These are phyloP conservation scores for Echium plantagineum DNA, from an alignment of 257 asterid genomes.

Conservation along the genomic window DNA sequence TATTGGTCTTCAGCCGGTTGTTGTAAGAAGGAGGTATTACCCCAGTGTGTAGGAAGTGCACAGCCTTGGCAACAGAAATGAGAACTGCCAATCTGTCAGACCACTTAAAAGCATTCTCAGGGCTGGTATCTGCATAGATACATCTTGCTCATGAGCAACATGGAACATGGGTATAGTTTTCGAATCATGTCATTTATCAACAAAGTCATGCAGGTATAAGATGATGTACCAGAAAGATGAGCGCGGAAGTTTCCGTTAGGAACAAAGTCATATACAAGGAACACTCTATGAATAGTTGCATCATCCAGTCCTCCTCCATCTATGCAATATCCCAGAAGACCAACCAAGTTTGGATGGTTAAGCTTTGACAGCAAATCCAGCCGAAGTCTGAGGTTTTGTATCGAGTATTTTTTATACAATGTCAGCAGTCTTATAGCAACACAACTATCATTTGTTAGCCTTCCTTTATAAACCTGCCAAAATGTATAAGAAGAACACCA, in stretches of 20 bases:
- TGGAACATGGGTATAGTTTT: slow-evolving; percentile 3
- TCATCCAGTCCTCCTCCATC: slow-evolving; percentile 51
- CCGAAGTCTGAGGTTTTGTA: slow-evolving; percentile 56
- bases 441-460: slow-evolving; percentile 47
- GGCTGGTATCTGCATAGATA: slow-evolving; percentile 39
- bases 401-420: slow-evolving; percentile 43
- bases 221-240: slow-evolving; percentile 68
- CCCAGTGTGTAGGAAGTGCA: slow-evolving; percentile 89
- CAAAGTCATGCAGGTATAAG: neutral
- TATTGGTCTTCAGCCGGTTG: slow-evolving; percentile 64
- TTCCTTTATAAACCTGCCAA: slow-evolving; percentile 80
- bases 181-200: neutral
- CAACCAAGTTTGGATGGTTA: slow-evolving; percentile 71
- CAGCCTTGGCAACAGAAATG: slow-evolving; percentile 80
- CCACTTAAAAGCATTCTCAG: slow-evolving; percentile 71
- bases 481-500: slow-evolving; percentile 9
- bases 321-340: slow-evolving; percentile 76
- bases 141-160: slow-evolving; percentile 8
- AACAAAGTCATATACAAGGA: slow-evolving; percentile 74
- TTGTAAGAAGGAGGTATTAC: slow-evolving; percentile 63
- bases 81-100: slow-evolving; percentile 76
- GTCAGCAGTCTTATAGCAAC: slow-evolving; percentile 53
- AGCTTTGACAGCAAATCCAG: slow-evolving; percentile 84
- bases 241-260: slow-evolving; percentile 62
- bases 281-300: slow-evolving; percentile 45